A percentile compares a stretch with the other conserved stretches of the same genome.
These are phyloP conservation scores for Lithohypha guttulata DNA, from an alignment of 2,329 filamentous ascomycete species.

Conservation along the genomic window DNA sequence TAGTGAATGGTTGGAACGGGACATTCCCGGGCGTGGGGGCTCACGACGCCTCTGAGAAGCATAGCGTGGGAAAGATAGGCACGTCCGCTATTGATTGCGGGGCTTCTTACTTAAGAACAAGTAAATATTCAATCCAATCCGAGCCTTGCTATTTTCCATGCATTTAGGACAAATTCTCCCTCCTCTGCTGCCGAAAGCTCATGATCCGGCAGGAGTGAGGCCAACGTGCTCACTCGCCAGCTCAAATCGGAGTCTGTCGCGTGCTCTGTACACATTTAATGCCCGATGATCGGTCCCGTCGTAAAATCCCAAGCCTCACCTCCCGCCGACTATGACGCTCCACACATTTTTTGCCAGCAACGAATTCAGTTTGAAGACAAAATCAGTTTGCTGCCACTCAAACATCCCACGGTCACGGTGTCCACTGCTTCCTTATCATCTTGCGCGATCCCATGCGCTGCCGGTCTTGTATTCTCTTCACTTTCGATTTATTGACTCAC, in stretches of 20 bases:
- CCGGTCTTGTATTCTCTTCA: no score
- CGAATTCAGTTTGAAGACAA: not conserved
- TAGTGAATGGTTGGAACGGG: no score
- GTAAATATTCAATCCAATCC: not conserved
- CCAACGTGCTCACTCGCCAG: not conserved
- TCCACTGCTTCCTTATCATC: constrained; percentile 5
- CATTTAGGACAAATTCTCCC: no score
- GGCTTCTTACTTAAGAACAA: constrained; percentile 7
- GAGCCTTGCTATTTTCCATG: not conserved
- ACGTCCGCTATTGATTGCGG: not conserved
- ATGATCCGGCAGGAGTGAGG: not conserved
- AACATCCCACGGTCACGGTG: not conserved
- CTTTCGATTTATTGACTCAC: constrained; percentile 4
- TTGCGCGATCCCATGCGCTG: no score
- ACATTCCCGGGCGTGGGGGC: constrained; percentile 8
- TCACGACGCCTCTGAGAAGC: not conserved
- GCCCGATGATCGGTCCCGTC: constrained; percentile 5
- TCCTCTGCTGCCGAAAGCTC: not conserved
- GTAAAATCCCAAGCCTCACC: constrained; percentile 1
- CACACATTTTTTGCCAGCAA: constrained; percentile 6
- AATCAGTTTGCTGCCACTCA: not conserved
- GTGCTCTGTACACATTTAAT: no score
- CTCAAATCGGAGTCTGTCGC: not conserved
- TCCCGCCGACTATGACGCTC: constrained; percentile 6
- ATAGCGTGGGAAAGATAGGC: not conserved